These are phyloP conservation scores for Sanghuangporus baumii DNA, from an alignment of 1,284 basidiomycete genomes.

Conservation along the genomic window DNA sequence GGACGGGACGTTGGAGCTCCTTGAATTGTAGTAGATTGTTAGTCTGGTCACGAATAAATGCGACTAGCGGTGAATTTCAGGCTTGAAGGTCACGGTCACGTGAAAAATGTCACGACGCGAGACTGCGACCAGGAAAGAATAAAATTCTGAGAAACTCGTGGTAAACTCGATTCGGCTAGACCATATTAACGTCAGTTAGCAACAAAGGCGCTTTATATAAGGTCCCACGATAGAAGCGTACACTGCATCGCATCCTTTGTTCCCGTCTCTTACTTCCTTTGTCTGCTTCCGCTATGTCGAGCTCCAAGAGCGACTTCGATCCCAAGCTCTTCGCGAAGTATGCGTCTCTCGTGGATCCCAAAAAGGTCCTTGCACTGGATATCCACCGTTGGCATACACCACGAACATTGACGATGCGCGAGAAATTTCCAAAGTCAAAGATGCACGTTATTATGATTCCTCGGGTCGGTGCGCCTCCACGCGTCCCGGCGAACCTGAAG, in stretches of 20 bases:
- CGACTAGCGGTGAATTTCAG: background rate
- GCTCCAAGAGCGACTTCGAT: background rate
- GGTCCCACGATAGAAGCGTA: background rate
- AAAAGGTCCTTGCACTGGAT: constrained; percentile 49
- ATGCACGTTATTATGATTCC: constrained; percentile 84
- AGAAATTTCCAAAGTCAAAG: constrained; percentile 80
- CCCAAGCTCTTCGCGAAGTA: background rate
- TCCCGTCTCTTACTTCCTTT: background rate
- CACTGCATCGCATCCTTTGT: background rate
- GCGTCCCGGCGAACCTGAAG: constrained; percentile 5
- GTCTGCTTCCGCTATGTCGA: background rate
- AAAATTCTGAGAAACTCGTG: background rate
- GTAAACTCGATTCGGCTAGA: background rate
- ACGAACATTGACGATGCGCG: constrained; percentile 70
- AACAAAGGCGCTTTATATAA: background rate
- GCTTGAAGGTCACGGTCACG: background rate
- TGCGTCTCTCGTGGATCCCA: constrained; percentile 49
- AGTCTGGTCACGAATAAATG: background rate
- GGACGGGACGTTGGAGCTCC: background rate
- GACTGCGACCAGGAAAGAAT: background rate
- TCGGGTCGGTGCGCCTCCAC: constrained; percentile 34
- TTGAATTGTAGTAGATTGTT: background rate
- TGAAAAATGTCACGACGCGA: background rate
- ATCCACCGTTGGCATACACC: constrained; percentile 56
- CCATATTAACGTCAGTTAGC: background rate